A percentile compares a stretch with the other conserved stretches of the same genome.
Conservation (phyloP, 148 eudicot species). For the Cornus controversa region DNA sequence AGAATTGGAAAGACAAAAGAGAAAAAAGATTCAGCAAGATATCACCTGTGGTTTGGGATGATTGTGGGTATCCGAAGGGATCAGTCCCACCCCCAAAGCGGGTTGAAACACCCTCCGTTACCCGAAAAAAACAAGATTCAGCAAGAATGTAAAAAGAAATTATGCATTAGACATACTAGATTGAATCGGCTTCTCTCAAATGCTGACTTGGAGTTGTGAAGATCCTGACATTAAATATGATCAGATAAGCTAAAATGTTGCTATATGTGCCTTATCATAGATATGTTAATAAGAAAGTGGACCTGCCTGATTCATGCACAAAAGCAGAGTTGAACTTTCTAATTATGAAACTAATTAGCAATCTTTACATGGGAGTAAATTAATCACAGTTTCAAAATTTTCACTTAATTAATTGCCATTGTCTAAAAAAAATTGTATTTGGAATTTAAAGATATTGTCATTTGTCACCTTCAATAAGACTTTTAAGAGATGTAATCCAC, state of each 20-base stretch:
- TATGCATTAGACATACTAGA: slow-evolving; percentile 52
- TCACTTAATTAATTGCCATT: neutral
- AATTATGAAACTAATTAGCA: neutral
- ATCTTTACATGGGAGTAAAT: neutral
- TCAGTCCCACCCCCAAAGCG: too few relatives aligned
- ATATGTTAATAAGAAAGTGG: neutral
- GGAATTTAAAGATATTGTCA: neutral
- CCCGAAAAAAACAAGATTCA: neutral
- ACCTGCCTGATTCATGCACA: neutral
- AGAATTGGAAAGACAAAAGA: slow-evolving; percentile 17
- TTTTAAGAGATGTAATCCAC: neutral
- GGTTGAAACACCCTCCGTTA: too few relatives aligned
- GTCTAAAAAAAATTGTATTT: neutral
- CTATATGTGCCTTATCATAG: slow-evolving; percentile 1
- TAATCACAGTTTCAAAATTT: neutral
- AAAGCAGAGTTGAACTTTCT: neutral
- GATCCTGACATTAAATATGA: slow-evolving; percentile 49
- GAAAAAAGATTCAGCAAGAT: too few relatives aligned
- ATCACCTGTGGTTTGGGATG: too few relatives aligned
- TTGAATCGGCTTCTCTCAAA: slow-evolving; percentile 92
- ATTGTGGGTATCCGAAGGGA: too few relatives aligned
- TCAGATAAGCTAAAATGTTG: slow-evolving; percentile 11
- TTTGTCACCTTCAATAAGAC: neutral
- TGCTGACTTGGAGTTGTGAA: slow-evolving; percentile 83
- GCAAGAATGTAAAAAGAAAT: neutral